phyloP scores from a whole-genome alignment of 1,284 basidiomycete genomes.

The Tylopilus orsonianus region DNA sequence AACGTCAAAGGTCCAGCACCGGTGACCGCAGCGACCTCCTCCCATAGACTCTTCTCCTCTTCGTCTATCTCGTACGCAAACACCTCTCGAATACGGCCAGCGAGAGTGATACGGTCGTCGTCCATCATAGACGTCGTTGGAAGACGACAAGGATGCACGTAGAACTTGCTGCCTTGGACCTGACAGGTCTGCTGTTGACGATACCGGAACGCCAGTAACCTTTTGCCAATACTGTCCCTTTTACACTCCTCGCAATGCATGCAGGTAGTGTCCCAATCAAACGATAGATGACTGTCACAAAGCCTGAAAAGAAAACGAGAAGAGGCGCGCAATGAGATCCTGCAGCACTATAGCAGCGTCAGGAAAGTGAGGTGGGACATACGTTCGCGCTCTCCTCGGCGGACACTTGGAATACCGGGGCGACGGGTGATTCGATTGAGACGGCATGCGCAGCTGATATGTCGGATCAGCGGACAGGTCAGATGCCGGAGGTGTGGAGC shows the following conservation, averaged over 20 bases:
- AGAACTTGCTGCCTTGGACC: slow-evolving; percentile 4
- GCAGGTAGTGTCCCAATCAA: slow-evolving; percentile 20
- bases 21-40: slow-evolving; percentile 29
- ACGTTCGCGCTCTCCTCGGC: slow-evolving; percentile 27
- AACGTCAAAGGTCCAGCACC: slow-evolving; percentile 15
- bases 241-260: slow-evolving; percentile 31
- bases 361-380: slow-evolving; percentile 10
- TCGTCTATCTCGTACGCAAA: slow-evolving; percentile 26
- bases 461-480: slow-evolving; percentile 19
- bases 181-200: slow-evolving; percentile 15
- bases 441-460: slow-evolving; percentile 25
- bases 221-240: slow-evolving; percentile 28
- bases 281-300: slow-evolving; percentile 26
- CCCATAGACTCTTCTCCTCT: slow-evolving; percentile 32
- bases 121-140: background rate
- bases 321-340: slow-evolving; percentile 8
- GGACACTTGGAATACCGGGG: slow-evolving; percentile 21
- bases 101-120: slow-evolving; percentile 13
- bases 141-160: background rate
- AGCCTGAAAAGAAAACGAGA: slow-evolving; percentile 11
- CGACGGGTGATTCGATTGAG: slow-evolving; percentile 21
- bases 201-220: slow-evolving; percentile 21
- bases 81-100: slow-evolving; percentile 13
- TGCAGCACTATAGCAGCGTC: background rate
- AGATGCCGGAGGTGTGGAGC: slow-evolving; percentile 9